Conservation (phyloP, 495 filamentous ascomycete species). For the Aspergillus incahuasiensis region DNA sequence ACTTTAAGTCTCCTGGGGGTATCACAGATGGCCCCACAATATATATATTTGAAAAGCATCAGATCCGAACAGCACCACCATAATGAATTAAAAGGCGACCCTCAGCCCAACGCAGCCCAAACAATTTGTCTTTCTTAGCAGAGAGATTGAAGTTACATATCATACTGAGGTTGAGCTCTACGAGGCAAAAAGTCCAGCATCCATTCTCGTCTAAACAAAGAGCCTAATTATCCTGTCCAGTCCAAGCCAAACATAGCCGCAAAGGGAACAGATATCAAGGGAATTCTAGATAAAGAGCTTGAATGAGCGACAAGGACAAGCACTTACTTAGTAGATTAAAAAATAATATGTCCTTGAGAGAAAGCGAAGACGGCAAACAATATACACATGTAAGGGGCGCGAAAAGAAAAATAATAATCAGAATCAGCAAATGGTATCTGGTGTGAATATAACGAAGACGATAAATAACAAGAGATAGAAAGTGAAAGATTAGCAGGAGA, state of each 20-base stretch:
- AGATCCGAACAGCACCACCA: too few species aligned
- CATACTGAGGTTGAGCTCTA: too few species aligned
- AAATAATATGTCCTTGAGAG: slow-evolving; percentile 3
- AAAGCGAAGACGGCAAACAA: background rate
- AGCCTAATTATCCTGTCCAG: background rate
- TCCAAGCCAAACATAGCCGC: too few species aligned
- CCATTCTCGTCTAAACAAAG: background rate
- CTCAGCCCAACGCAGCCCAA: too few species aligned
- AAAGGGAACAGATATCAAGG: background rate
- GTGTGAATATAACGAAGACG: slow-evolving; percentile 2
- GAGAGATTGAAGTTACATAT: too few species aligned
- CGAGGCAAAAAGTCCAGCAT: background rate
- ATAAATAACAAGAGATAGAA: background rate
- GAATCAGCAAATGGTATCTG: slow-evolving; percentile 18
- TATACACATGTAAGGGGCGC: slow-evolving; percentile 14
- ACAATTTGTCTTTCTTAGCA: too few species aligned
- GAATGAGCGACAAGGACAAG: slow-evolving; percentile 4
- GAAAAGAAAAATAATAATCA: too few species aligned
- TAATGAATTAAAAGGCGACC: too few species aligned
- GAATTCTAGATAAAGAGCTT: background rate
- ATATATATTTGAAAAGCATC: too few species aligned
- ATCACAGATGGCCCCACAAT: too few species aligned
- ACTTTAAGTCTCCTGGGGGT: too few species aligned
- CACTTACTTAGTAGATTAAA: background rate
- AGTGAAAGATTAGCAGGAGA: background rate